Conservation (phyloP, 495 filamentous ascomycete species). For the Diplogelasinospora grovesii region DNA sequence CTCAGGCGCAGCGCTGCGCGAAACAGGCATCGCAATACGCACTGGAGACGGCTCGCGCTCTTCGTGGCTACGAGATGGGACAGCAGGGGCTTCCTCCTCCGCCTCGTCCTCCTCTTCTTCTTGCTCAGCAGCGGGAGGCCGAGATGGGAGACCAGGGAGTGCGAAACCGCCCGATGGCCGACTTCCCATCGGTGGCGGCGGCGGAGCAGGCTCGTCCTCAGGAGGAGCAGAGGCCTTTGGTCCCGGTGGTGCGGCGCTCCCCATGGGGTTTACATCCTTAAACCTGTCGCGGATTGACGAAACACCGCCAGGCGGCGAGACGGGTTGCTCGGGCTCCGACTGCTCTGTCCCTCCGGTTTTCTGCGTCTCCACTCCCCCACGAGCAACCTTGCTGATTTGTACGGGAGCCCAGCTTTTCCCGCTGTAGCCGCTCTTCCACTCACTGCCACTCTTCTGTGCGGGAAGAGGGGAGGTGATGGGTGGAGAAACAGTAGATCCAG, state of each 20-base stretch:
- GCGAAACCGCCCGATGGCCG: slow-evolving; percentile 62
- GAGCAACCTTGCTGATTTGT: slow-evolving; percentile 61
- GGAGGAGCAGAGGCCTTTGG: slow-evolving; percentile 27
- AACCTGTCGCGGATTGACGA: slow-evolving; percentile 71
- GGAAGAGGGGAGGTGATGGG: slow-evolving; percentile 46
- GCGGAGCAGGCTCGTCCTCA: slow-evolving; percentile 39
- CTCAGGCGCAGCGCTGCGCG: slow-evolving; percentile 50
- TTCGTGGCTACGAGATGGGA: slow-evolving; percentile 23
- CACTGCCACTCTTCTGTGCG: slow-evolving; percentile 62
- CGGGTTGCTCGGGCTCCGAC: slow-evolving; percentile 35
- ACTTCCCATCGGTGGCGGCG: slow-evolving; percentile 53
- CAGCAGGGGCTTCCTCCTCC: slow-evolving; percentile 45
- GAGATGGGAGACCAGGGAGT: slow-evolving; percentile 64
- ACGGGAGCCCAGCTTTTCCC: slow-evolving; percentile 87
- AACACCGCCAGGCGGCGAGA: slow-evolving; percentile 52
- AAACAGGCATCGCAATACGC: slow-evolving; percentile 80
- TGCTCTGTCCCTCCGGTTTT: slow-evolving; percentile 46
- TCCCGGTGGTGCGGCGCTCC: slow-evolving; percentile 41
- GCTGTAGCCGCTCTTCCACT: slow-evolving; percentile 84
- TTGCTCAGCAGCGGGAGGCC: slow-evolving; percentile 48
- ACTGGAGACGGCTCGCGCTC: slow-evolving; percentile 58
- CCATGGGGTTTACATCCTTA: slow-evolving; percentile 61
- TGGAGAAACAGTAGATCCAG: slow-evolving; percentile 34
- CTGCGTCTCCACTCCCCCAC: slow-evolving; percentile 54
- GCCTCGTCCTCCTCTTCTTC: slow-evolving; percentile 52